Evolutionary conservation across 305 asterid species (phyloP), one percentile per base, ranked within the genome.

Genomic region (Solanum hybrid): DNA sequence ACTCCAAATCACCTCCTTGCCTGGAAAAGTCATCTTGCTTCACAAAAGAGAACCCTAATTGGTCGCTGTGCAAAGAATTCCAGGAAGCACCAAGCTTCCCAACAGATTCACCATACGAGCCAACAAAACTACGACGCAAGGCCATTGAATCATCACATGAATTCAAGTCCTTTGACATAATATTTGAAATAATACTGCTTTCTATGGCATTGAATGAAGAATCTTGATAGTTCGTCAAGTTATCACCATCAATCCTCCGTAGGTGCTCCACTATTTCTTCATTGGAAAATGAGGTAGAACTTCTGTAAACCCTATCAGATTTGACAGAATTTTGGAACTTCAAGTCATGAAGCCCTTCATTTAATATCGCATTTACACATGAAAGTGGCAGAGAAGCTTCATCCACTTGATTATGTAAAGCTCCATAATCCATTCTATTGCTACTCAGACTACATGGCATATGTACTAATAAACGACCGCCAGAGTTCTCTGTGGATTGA

Each of bases 251-350:
- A 90, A 96, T 94, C 93, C 99, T 95, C 45, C 98, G 96, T 90
- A 97, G 92, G 93, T 96, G 99, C 93, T 97, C 97, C 76, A 97
- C 98, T 91, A 97, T 96, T 92, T 97, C 99, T 93, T 97, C 99
- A 93, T 95, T 95, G 91, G 99, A 95, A 93, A 96, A 97, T 80
- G 98, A 96, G 92, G 94, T 94, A 90, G 98, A 96, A 93, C 93
- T 92, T 92, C 97, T 95, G 91, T 96, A 95, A 70, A 97, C 92
- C 92, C 96, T 94, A 91, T 96, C 99, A 45, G 98, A 94, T 92
- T 96, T 97, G 90, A 98, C 96, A 91, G 97, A 93, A 87, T 57
- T 94, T 92, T 92, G 99, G 92, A 97, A 97, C 92, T 93, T 96
- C 95, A 91, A 87, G 92, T 97, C 98, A 91, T 94, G 95, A 92